These are phyloP conservation scores for Citrullus mucosospermus DNA, from an alignment of 306 rosid genomes.

Conservation along the genomic window DNA sequence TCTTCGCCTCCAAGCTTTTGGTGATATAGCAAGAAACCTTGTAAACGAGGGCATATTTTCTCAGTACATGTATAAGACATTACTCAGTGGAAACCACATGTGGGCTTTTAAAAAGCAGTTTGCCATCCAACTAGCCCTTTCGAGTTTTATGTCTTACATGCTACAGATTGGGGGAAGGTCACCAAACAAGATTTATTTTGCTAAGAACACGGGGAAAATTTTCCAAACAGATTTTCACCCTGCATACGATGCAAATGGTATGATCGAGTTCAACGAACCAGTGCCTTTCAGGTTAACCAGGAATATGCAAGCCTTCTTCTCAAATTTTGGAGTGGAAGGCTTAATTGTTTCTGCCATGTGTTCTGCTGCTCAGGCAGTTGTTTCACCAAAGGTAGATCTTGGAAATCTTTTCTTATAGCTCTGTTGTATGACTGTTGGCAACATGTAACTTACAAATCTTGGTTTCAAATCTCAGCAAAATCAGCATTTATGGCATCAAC, in stretches of 20 bases:
- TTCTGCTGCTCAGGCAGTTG: constrained; percentile 94
- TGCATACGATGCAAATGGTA: constrained; percentile 84
- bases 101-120: constrained; percentile 99
- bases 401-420: neutral
- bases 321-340: constrained; percentile 92
- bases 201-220: constrained; percentile 94
- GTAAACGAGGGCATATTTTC: constrained; percentile 87
- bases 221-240: constrained; percentile 98
- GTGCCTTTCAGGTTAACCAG: constrained; percentile 97
- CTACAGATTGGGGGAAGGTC: constrained; percentile 98
- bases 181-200: constrained; percentile 90
- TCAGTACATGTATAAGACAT: constrained; percentile 93
- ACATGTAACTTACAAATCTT: neutral
- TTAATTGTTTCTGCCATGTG: constrained; percentile 98
- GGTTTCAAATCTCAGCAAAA: constrained; percentile 67
- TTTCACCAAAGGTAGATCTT: constrained; percentile 70
- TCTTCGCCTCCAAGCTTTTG: constrained; percentile 84
- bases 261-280: constrained; percentile 88
- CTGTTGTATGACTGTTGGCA: neutral
- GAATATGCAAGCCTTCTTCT: constrained; percentile 93
- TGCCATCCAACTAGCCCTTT: constrained; percentile 95
- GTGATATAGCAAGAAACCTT: constrained; percentile 55
- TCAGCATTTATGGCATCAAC: constrained; percentile 95
- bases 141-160: constrained; percentile 92
- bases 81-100: constrained; percentile 77